Evolutionary conservation across 1,284 basidiomycete species (phyloP).

Genomic region (Cutaneotrichosporon cyanovorans): DNA sequence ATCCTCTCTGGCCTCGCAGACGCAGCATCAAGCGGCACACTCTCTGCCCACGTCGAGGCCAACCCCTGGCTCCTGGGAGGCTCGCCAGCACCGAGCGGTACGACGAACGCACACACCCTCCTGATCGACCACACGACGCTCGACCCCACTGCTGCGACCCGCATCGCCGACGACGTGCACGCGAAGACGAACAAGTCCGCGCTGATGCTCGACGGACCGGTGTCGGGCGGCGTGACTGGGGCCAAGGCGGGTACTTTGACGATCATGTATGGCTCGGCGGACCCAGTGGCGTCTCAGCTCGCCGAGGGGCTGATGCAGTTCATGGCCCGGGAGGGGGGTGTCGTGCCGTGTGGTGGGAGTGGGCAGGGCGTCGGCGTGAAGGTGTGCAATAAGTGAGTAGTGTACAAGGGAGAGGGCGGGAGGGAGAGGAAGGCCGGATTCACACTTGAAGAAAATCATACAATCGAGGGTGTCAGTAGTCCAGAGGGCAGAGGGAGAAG

Average conservation of each 20-base stretch:
- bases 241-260: conserved; percentile 35
- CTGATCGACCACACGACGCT: conserved; percentile 43
- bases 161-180: conserved; percentile 30
- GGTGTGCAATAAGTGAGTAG: conserved; percentile 43
- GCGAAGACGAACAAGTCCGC: conserved; percentile 21
- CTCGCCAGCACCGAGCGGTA: neutral
- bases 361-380: conserved; percentile 41
- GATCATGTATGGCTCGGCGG: conserved; percentile 41
- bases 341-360: conserved; percentile 35
- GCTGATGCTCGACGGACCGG: conserved; percentile 40
- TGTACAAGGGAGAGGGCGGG: no score
- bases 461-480: no score
- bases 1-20: conserved; percentile 44
- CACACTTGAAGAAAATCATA: no score
- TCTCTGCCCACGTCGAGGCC: conserved; percentile 43
- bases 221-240: conserved; percentile 38
- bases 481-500: no score
- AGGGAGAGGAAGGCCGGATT: neutral
- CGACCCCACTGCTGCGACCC: conserved; percentile 33
- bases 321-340: conserved; percentile 36
- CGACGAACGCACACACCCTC: conserved; percentile 27
- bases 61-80: conserved; percentile 18
- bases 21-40: conserved; percentile 39
- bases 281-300: conserved; percentile 20
- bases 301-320: conserved; percentile 32